Percentiles rank a stretch among this genome's conserved stretches.
Conservation (phyloP, 2,329 filamentous ascomycete genomes). For the Fusarium goolgardi region DNA sequence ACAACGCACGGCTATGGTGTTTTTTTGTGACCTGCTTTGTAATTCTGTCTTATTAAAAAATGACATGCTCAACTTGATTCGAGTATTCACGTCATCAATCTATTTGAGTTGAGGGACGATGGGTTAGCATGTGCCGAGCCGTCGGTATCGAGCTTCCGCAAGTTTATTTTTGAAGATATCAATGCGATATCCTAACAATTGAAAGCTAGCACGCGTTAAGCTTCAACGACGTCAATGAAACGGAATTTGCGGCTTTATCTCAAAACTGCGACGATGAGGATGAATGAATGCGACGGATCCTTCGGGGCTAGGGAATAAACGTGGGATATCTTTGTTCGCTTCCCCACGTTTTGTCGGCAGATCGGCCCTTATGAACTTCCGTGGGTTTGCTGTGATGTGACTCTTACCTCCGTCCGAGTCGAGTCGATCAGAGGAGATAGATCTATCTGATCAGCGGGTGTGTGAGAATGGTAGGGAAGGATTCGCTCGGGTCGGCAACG, state of each 20-base stretch:
- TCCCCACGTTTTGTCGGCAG: conserved; percentile 37
- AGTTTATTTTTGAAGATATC: conserved; percentile 2
- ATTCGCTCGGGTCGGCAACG: conserved; percentile 29
- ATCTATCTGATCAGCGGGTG: conserved; percentile 2
- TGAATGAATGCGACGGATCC: conserved; percentile 9
- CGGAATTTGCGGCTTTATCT: conserved; percentile 34
- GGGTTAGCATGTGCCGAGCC: conserved; percentile 7
- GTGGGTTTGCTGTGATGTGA: conserved; percentile 3
- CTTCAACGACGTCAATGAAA: conserved; percentile 21
- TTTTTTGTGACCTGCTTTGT: not conserved
- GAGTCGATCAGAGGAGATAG: conserved; percentile 14
- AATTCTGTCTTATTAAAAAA: not conserved
- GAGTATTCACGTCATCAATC: conserved; percentile 27
- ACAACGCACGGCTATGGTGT: not conserved
- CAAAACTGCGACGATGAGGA: conserved; percentile 6
- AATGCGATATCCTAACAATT: not conserved
- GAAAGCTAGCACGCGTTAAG: not conserved
- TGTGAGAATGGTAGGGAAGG: conserved; percentile 8
- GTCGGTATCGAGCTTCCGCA: not conserved
- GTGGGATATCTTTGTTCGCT: not conserved
- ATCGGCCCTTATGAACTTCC: conserved; percentile 31
- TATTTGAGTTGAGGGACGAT: not conserved
- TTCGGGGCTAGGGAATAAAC: conserved; percentile 37
- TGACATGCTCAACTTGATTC: conserved; percentile 15
- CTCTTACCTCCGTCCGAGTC: not conserved